Percentiles rank a stretch among this genome's conserved stretches.
These are phyloP conservation scores for Phaeoacremonium minimum DNA, from an alignment of 2,329 filamentous ascomycete species.

Conservation along the genomic window DNA sequence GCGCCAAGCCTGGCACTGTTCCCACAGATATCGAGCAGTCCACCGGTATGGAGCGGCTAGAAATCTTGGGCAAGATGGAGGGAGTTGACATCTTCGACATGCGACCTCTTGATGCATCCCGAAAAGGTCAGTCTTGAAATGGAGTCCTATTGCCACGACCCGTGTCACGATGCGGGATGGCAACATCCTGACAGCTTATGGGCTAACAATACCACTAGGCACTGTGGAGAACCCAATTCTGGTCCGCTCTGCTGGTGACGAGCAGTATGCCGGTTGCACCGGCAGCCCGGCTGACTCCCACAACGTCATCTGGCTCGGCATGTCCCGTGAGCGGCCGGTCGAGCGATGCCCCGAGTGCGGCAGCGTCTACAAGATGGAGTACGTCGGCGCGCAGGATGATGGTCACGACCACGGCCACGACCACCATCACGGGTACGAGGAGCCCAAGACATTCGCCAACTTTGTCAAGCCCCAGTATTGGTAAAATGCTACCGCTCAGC, in stretches of 20 bases:
- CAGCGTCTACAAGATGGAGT: constrained; percentile 96
- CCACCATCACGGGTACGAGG: constrained; percentile 62
- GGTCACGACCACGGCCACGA: constrained; percentile 49
- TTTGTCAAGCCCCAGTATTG: constrained; percentile 93
- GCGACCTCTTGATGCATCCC: constrained; percentile 88
- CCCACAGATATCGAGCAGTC: constrained; percentile 94
- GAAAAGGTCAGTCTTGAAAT: constrained; percentile 61
- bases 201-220: constrained; percentile 44
- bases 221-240: constrained; percentile 86
- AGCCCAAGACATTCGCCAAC: constrained; percentile 96
- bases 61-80: constrained; percentile 99
- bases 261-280: constrained; percentile 97
- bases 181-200: no score
- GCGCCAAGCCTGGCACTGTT: constrained; percentile 76
- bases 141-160: neutral
- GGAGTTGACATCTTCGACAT: constrained; percentile 98
- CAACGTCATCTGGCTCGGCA: constrained; percentile 81
- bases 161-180: constrained; percentile 6
- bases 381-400: constrained; percentile 79
- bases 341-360: constrained; percentile 98
- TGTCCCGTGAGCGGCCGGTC: constrained; percentile 83
- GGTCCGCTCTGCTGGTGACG: constrained; percentile 87
- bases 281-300: constrained; percentile 91
- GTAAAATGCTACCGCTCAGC: constrained; percentile 49
- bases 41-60: constrained; percentile 96